These are phyloP conservation scores for Geum urbanum DNA, from an alignment of 306 rosid species.

Conservation along the genomic window DNA sequence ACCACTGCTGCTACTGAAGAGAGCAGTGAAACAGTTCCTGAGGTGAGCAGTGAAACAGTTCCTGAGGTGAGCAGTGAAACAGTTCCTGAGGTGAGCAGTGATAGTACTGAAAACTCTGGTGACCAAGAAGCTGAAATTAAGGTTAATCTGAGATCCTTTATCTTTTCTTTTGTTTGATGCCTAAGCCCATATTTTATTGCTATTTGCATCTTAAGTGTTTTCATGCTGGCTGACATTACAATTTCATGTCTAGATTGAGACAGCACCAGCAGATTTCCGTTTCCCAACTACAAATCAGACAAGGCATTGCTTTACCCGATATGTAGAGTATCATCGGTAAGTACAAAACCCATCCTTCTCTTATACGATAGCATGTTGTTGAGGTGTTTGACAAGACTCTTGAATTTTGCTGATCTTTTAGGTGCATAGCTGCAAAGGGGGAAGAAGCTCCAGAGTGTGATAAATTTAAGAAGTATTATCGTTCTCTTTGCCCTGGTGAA, in stretches of 20 bases:
- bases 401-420: conserved; percentile 23
- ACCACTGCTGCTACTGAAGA: conserved; percentile 22
- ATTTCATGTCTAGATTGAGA: conserved; percentile 69
- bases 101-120: conserved; percentile 39
- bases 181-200: not conserved
- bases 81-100: conserved; percentile 34
- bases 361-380: not conserved
- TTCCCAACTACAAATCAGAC: conserved; percentile 97
- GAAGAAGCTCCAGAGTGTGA: conserved; percentile 87
- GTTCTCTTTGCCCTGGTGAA: conserved; percentile 97
- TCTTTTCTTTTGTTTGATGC: not conserved
- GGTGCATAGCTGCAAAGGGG: conserved; percentile 88
- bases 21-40: conserved; percentile 26
- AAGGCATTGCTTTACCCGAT: conserved; percentile 97
- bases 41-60: conserved; percentile 41
- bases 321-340: conserved; percentile 82
- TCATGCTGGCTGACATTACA: conserved; percentile 15
- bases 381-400: conserved; percentile 1
- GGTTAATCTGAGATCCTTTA: conserved; percentile 34
- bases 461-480: conserved; percentile 77
- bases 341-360: conserved; percentile 1
- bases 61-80: conserved; percentile 30
- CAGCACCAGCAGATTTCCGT: conserved; percentile 94
- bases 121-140: conserved; percentile 67
- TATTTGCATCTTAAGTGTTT: not conserved